phyloP scores from a whole-genome alignment of 768 basidiomycete species.

The Podaxis carcinomalis region DNA sequence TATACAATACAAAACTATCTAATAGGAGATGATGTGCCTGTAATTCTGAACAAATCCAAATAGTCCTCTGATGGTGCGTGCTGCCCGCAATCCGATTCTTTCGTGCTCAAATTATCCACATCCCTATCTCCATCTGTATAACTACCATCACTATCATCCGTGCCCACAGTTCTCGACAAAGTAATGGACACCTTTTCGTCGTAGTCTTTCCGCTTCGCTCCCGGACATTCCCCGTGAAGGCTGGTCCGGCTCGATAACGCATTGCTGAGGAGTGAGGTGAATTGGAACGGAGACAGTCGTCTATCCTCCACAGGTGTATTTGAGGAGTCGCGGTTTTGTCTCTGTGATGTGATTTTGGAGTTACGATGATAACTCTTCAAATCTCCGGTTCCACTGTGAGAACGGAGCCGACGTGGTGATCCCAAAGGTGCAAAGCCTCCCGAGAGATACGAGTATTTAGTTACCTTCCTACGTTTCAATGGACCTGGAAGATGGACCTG shows the following conservation, averaged over 20 bases:
- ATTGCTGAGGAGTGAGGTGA: constrained; percentile 35
- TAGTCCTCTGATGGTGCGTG: constrained; percentile 40
- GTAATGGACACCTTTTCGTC: background rate
- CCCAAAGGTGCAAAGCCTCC: background rate
- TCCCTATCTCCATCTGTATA: background rate
- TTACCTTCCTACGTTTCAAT: constrained; percentile 14
- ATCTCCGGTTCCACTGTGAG: background rate
- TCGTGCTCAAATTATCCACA: background rate
- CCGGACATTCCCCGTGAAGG: constrained; percentile 21
- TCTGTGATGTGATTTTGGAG: background rate
- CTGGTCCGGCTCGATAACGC: constrained; percentile 32
- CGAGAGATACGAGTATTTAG: background rate
- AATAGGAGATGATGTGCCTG: constrained; percentile 24
- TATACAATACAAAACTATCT: background rate
- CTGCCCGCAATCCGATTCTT: background rate
- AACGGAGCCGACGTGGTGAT: background rate
- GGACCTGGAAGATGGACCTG: constrained; percentile 8
- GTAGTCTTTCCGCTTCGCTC: background rate
- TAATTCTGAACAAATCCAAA: constrained; percentile 43
- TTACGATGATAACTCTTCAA: background rate
- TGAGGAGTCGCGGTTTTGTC: background rate
- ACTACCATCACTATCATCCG: background rate
- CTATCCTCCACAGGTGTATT: background rate
- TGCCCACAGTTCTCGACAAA: background rate
- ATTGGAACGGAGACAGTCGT: constrained; percentile 9